These are phyloP conservation scores for Xenoacremonium recifei DNA, from an alignment of 2,329 filamentous ascomycete genomes.

Conservation along the genomic window DNA sequence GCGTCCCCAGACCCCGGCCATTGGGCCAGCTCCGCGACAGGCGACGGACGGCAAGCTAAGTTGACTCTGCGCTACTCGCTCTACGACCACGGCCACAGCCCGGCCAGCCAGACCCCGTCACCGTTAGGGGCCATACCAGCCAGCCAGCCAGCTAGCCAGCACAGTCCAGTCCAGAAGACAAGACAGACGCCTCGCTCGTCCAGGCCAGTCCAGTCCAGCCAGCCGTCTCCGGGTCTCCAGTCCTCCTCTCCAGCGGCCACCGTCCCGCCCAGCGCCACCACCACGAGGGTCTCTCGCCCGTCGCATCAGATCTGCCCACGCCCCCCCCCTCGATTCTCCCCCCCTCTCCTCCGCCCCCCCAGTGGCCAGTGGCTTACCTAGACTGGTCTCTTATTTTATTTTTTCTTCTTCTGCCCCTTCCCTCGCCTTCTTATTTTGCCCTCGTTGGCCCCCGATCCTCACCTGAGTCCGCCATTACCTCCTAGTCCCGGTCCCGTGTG, in stretches of 20 bases:
- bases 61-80: constrained; percentile 25
- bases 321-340: neutral
- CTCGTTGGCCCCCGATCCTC: constrained; percentile 23
- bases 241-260: constrained; percentile 18
- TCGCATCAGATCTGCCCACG: constrained; percentile 33
- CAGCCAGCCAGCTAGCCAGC: too few relatives aligned
- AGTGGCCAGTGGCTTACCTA: constrained; percentile 7
- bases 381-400: constrained; percentile 17
- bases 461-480: constrained; percentile 28
- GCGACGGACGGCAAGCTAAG: constrained; percentile 14
- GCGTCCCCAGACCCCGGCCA: constrained; percentile 27
- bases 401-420: too few relatives aligned
- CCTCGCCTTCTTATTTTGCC: constrained; percentile 21
- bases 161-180: constrained; percentile 6
- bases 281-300: constrained; percentile 31
- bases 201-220: constrained; percentile 13
- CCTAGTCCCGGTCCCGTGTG: constrained; percentile 25
- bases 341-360: too few relatives aligned
- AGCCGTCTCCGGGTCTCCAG: constrained; percentile 10
- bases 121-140: too few relatives aligned
- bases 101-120: too few relatives aligned
- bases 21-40: constrained; percentile 26
- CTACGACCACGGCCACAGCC: too few relatives aligned
- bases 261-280: constrained; percentile 34
- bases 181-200: neutral